Percentiles rank a stretch among this genome's conserved stretches.
phyloP scores from a whole-genome alignment of 2,329 filamentous ascomycete genomes.

The Ilyonectria robusta region DNA sequence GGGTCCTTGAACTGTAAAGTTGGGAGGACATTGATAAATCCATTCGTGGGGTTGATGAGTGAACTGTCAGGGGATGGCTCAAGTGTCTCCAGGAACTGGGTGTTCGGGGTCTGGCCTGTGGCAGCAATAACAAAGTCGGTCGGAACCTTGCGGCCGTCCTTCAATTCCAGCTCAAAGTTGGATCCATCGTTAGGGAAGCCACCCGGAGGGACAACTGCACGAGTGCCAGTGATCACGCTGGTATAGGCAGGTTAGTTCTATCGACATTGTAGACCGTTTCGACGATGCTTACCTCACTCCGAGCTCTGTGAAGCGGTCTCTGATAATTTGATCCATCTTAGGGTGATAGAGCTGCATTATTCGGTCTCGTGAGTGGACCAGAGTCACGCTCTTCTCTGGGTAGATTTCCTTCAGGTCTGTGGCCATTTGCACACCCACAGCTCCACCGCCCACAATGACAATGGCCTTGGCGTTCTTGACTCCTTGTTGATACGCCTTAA shows the following conservation, averaged over 20 bases:
- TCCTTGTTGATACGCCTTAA: constrained; percentile 38
- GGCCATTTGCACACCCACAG: constrained; percentile 46
- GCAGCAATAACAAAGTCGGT: constrained; percentile 44
- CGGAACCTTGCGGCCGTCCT: constrained; percentile 40
- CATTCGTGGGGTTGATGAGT: constrained; percentile 39
- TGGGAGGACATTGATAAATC: constrained; percentile 41
- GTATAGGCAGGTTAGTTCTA: background rate
- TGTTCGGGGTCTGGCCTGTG: constrained; percentile 46
- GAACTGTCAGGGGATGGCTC: constrained; percentile 16
- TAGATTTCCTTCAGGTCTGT: constrained; percentile 45
- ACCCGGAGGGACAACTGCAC: constrained; percentile 36
- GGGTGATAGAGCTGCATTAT: constrained; percentile 46
- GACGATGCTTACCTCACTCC: constrained; percentile 38
- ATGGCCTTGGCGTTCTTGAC: constrained; percentile 41
- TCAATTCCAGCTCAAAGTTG: constrained; percentile 37
- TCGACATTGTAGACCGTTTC: background rate
- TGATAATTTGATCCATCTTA: constrained; percentile 43
- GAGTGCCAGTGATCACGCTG: constrained; percentile 42
- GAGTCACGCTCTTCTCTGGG: constrained; percentile 41
- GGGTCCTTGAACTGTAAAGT: constrained; percentile 44
- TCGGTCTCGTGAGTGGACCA: constrained; percentile 43
- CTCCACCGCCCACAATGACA: constrained; percentile 45
- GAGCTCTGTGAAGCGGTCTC: constrained; percentile 38
- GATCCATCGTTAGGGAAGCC: constrained; percentile 43
- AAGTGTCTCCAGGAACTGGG: constrained; percentile 40